Evolutionary conservation across 352 stramenopile genomes (phyloP), one percentile per base, ranked within the genome.

Genomic region (Globisporangium nodosum): DNA sequence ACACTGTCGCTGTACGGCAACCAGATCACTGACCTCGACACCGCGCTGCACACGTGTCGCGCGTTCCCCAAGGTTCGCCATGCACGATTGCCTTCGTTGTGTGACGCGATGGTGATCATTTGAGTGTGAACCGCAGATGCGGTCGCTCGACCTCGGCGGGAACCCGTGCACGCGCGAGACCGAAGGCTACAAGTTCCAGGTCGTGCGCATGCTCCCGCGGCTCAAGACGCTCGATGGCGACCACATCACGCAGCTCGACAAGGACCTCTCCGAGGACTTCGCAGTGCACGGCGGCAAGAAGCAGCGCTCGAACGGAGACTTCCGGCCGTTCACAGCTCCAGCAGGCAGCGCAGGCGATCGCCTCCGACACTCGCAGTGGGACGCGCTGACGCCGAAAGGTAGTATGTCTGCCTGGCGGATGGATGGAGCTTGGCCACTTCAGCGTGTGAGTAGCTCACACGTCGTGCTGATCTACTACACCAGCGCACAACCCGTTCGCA

Each of bases 141-240:
- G 78, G 13, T 72, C 73, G 4, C 53, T 93, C 15, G 84, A 93
- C 61, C 65, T 93, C 1, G 84, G 81, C 5, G 84, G 80, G 7
- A 93, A 93, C 35, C 81, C 81, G 15, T 93, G 81, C 56, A 82
- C 84, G 1, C 66, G 72, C 6, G 67, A 85, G 46, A 56, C 73
- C 0, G 73, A 81, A 21, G 74, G 78, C 13, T 93, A 90, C 68
- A 93, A 93, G 58, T 93, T 90, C 52, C 64, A 76, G 31, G 73
- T 88, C 30, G 63, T 93, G 12, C 69, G 76, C 8, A 59, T 72
- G 18, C 68, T 93, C 16, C 71, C 81, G 2, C 76, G 81, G 30
- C 68, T 93, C 5, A 86, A 87, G 35, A 74, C 61, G 2, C 64
- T 93, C n/a, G 84, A 93, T 31, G 84, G 84, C 1, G 81, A 91